These are phyloP conservation scores for Phanerochaete sordida DNA, from an alignment of 768 basidiomycete genomes.

Conservation along the genomic window DNA sequence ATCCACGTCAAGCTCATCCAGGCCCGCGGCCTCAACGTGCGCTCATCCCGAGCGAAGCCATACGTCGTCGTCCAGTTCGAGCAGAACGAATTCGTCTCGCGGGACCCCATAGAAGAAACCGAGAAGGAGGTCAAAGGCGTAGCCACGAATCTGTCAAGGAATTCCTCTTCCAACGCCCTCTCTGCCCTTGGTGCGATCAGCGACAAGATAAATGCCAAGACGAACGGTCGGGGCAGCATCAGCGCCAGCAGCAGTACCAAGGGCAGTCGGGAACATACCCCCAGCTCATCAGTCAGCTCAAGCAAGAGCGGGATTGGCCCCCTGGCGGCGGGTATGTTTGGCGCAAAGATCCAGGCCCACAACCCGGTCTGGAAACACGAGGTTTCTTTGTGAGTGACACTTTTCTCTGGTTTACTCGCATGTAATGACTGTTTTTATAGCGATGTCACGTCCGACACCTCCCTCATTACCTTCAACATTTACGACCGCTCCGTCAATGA, in stretches of 20 bases:
- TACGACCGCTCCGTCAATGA: slow-evolving; percentile 85
- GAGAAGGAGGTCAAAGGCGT: slow-evolving; percentile 89
- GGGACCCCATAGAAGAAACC: slow-evolving; percentile 81
- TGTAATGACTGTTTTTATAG: slow-evolving; percentile 36
- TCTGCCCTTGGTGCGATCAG: slow-evolving; percentile 64
- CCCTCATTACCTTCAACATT: slow-evolving; percentile 80
- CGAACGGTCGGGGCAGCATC: slow-evolving; percentile 6
- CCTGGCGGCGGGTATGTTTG: slow-evolving; percentile 44
- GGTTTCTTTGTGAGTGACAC: slow-evolving; percentile 83
- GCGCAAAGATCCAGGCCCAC: slow-evolving; percentile 58
- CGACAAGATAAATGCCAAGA: slow-evolving; percentile 31
- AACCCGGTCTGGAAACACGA: slow-evolving; percentile 99
- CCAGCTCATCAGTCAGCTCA: slow-evolving; percentile 25
- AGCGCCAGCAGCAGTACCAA: neutral
- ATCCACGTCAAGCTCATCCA: slow-evolving; percentile 96
- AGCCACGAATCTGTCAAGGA: slow-evolving; percentile 53
- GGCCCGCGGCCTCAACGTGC: slow-evolving; percentile 78
- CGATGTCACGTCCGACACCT: slow-evolving; percentile 90
- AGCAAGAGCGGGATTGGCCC: slow-evolving; percentile 14
- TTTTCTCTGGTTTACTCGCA: slow-evolving; percentile 9
- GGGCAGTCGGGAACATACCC: slow-evolving; percentile 20
- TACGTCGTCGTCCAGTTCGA: slow-evolving; percentile 99
- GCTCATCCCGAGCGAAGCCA: slow-evolving; percentile 60
- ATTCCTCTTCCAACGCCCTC: slow-evolving; percentile 60
- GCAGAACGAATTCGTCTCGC: slow-evolving; percentile 95